Conservation (phyloP, 2,329 filamentous ascomycete genomes). For the Keithomyces neogunnii region DNA sequence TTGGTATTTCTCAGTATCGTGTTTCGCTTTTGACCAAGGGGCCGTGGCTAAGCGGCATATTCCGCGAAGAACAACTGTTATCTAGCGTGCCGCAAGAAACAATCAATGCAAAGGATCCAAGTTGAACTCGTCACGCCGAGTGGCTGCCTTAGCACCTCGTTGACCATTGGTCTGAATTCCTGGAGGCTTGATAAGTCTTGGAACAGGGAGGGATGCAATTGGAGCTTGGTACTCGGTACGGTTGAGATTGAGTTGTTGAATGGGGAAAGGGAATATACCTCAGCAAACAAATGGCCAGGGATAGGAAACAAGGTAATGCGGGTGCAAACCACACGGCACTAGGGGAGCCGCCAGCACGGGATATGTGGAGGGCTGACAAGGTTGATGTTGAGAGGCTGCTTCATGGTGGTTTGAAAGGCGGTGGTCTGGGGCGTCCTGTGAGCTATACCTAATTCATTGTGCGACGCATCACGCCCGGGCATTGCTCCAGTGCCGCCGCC, state of each 20-base stretch:
- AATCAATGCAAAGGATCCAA: too few relatives aligned
- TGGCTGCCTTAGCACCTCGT: not conserved
- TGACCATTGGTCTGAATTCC: not conserved
- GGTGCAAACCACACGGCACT: not conserved
- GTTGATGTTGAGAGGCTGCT: not conserved
- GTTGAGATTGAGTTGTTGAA: not conserved
- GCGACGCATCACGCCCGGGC: not conserved
- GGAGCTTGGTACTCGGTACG: too few relatives aligned
- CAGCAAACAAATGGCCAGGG: not conserved
- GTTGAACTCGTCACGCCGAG: too few relatives aligned
- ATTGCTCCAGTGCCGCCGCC: not conserved
- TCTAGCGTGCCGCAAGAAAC: too few relatives aligned
- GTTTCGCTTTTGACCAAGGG: too few relatives aligned
- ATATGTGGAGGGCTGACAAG: not conserved
- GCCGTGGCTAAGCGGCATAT: too few relatives aligned
- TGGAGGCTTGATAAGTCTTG: not conserved
- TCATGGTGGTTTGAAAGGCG: not conserved
- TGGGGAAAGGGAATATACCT: not conserved
- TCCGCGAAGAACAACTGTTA: too few relatives aligned
- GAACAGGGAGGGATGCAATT: not conserved
- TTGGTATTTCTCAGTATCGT: too few relatives aligned
- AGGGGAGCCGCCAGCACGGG: not conserved
- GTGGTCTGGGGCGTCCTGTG: not conserved
- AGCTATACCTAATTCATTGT: not conserved
- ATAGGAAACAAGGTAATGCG: not conserved